Percentiles rank a stretch among this genome's conserved stretches.
Conservation (phyloP, 805 yeast genomes). For the Suhomyces vadensis region DNA sequence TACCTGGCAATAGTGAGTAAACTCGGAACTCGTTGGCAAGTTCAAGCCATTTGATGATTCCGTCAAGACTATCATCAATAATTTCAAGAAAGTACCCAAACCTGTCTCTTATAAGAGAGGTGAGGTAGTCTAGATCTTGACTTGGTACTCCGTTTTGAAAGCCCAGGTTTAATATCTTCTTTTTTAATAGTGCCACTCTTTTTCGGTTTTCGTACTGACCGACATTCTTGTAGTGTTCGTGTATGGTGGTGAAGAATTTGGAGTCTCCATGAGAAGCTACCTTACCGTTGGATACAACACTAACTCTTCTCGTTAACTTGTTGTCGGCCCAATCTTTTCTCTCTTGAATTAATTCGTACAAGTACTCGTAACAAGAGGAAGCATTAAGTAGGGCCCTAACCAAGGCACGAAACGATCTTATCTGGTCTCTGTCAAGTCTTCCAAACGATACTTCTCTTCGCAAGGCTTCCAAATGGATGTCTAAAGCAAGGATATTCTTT, state of each 20-base stretch:
- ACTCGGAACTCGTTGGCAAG: slow-evolving; percentile 31
- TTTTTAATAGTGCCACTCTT: slow-evolving; percentile 19
- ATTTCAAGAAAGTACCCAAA: slow-evolving; percentile 19
- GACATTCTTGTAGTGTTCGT: slow-evolving; percentile 30
- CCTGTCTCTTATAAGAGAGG: slow-evolving; percentile 19
- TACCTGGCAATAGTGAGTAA: slow-evolving; percentile 18
- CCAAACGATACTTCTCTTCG: slow-evolving; percentile 28
- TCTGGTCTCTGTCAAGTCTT: slow-evolving; percentile 28
- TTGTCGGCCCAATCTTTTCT: slow-evolving; percentile 23
- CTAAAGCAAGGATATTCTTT: slow-evolving; percentile 19
- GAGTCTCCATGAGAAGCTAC: slow-evolving; percentile 16
- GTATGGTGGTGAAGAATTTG: slow-evolving; percentile 26
- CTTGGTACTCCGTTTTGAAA: slow-evolving; percentile 15
- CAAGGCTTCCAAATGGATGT: slow-evolving; percentile 19
- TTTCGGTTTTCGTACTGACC: slow-evolving; percentile 27
- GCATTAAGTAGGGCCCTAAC: slow-evolving; percentile 24
- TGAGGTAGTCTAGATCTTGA: slow-evolving; percentile 27
- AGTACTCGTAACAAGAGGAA: slow-evolving; percentile 27
- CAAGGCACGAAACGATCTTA: slow-evolving; percentile 25
- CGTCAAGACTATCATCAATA: slow-evolving; percentile 18
- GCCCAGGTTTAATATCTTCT: slow-evolving; percentile 17
- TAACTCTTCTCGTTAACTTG: slow-evolving; percentile 11
- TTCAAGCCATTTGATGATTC: slow-evolving; percentile 25
- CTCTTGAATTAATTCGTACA: slow-evolving; percentile 29
- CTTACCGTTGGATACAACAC: slow-evolving; percentile 2